phyloP scores from a whole-genome alignment of 2,329 filamentous ascomycete species.

The Epichloe elymi region DNA sequence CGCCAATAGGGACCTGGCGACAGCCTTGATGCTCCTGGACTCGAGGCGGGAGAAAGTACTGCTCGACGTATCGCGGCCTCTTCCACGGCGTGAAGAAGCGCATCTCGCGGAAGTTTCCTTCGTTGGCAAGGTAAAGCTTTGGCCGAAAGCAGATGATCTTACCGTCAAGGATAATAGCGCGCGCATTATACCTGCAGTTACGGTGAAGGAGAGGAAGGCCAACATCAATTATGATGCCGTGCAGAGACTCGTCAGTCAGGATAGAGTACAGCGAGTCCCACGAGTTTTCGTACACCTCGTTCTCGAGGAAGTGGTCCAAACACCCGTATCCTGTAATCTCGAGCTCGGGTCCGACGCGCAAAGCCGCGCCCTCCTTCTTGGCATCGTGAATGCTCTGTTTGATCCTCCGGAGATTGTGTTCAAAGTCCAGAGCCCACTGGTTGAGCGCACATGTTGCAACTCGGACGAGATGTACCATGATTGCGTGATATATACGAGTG shows the following conservation, averaged over 20 bases:
- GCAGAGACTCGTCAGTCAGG: slow-evolving; percentile 18
- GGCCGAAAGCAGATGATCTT: slow-evolving; percentile 51
- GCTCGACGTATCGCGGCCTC: slow-evolving; percentile 18
- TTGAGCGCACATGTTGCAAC: slow-evolving; percentile 25
- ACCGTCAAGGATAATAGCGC: slow-evolving; percentile 30
- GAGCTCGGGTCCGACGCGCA: slow-evolving; percentile 45
- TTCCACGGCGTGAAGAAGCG: slow-evolving; percentile 26
- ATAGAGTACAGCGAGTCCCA: slow-evolving; percentile 21
- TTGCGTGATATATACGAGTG: slow-evolving; percentile 29
- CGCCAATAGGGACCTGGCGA: slow-evolving; percentile 24
- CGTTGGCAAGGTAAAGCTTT: slow-evolving; percentile 21
- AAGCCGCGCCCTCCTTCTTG: slow-evolving; percentile 45
- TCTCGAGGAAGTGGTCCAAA: slow-evolving; percentile 37
- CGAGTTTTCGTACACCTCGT: slow-evolving; percentile 19
- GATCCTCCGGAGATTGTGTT: slow-evolving; percentile 51
- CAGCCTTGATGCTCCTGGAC: slow-evolving; percentile 20
- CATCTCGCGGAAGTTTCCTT: slow-evolving; percentile 23
- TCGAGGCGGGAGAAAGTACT: slow-evolving; percentile 20
- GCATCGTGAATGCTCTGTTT: slow-evolving; percentile 47
- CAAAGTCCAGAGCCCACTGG: slow-evolving; percentile 26
- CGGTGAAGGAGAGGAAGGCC: slow-evolving; percentile 30
- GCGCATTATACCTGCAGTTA: slow-evolving; percentile 8
- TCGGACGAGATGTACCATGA: slow-evolving; percentile 22
- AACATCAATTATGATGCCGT: slow-evolving; percentile 26
- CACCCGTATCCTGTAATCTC: slow-evolving; percentile 23